A percentile compares a stretch with the other conserved stretches of the same genome.
phyloP scores from a whole-genome alignment of 2,329 filamentous ascomycete genomes.

The Fusarium cicatricum region DNA sequence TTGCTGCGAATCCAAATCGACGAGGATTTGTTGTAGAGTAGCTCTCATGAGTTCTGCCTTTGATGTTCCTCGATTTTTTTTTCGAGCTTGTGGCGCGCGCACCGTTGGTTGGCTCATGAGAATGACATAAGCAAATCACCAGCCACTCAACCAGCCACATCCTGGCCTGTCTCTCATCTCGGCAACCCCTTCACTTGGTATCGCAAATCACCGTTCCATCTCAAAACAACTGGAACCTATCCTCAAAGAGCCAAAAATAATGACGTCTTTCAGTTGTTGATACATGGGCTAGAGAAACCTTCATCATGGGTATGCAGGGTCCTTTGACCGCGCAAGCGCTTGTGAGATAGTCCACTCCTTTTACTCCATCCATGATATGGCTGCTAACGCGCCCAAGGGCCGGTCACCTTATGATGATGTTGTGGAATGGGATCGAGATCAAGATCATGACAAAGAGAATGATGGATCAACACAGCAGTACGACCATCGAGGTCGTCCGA shows the following conservation, averaged over 20 bases:
- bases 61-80: constrained; percentile 36
- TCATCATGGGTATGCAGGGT: constrained; percentile 61
- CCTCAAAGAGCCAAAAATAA: background rate
- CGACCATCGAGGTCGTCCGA: constrained; percentile 63
- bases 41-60: constrained; percentile 26
- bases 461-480: constrained; percentile 55
- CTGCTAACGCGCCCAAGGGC: constrained; percentile 51
- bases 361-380: background rate
- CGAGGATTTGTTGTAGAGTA: constrained; percentile 30
- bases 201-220: background rate
- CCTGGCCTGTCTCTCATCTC: background rate
- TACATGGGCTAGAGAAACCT: constrained; percentile 8
- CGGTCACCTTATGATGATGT: constrained; percentile 68
- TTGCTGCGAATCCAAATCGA: constrained; percentile 22
- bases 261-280: background rate
- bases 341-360: constrained; percentile 48
- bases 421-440: constrained; percentile 54
- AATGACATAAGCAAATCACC: constrained; percentile 12
- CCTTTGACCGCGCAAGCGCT: constrained; percentile 65
- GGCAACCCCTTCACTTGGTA: no score
- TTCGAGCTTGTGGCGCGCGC: constrained; percentile 12
- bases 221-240: background rate
- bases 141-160: constrained; percentile 19
- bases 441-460: constrained; percentile 39
- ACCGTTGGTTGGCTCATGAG: constrained; percentile 19